Evolutionary conservation across 495 filamentous ascomycete genomes (phyloP), one percentile per base, ranked within the genome.

Genomic region (Lasiosphaeria ovina): DNA sequence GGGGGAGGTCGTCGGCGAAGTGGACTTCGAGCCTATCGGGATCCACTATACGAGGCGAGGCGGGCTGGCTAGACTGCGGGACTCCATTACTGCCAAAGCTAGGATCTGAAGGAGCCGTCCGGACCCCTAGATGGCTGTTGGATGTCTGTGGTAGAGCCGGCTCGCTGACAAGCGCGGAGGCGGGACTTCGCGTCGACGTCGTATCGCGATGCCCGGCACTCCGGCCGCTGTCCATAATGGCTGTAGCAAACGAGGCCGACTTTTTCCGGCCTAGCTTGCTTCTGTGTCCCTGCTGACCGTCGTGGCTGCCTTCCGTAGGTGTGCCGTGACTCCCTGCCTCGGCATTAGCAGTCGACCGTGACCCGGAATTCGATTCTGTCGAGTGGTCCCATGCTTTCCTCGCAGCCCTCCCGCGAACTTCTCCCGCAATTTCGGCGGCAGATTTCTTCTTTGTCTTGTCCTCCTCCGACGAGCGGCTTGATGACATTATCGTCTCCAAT

Each of bases 401-500:
- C 6, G 72, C 67, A 32, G 70, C 68, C 48, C 79, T 70, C n/a
- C 79, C 78, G 9, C 77, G 72, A 35, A 83, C 74, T 57, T 80
- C 79, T 3, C 75, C 76, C 3, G 72, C 74, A 17, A 84, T 68
- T 55, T 81, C 78, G 6, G 78, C 72, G 12, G 79, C 81, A 5
- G 78, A 66, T 40, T 80, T 83, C 67, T 79, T 82, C 57, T 74
- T 75, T 16, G 68, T 62, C 62, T 74, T 75, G 38, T 81, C 81
- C 62, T 83, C 81, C 33, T 82, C 80, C 6, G 80, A 83, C 16
- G 81, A 82, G 49, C 80, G 76, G 57, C 81, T 83, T 0, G 77
- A 80, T 48, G 77, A 81, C 73, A 83, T 83, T 63, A 83, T 83
- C 1, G 81, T 85, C 54, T 85, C 81, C 31, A 85, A 59, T 3